Percentiles rank a stretch among this genome's conserved stretches.
phyloP scores from a whole-genome alignment of 2,329 filamentous ascomycete genomes.

The Xylaria polymorpha region DNA sequence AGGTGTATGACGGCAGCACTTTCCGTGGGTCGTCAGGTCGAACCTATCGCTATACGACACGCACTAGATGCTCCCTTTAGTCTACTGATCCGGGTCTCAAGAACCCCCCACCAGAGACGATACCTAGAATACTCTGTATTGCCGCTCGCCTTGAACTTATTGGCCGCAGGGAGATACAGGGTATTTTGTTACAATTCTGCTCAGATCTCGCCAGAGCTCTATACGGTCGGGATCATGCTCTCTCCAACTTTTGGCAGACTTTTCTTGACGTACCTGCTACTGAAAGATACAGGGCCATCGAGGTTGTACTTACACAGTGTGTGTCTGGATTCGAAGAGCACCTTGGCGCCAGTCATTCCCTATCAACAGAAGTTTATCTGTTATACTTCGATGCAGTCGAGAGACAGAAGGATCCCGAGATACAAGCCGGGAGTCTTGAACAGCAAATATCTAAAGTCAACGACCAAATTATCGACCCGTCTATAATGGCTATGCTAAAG shows the following conservation, averaged over 20 bases:
- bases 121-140: slow-evolving; percentile 45
- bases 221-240: slow-evolving; percentile 38
- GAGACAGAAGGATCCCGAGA: slow-evolving; percentile 41
- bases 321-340: slow-evolving; percentile 42
- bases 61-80: slow-evolving; percentile 46
- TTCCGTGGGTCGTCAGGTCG: slow-evolving; percentile 46
- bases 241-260: slow-evolving; percentile 45
- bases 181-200: slow-evolving; percentile 46
- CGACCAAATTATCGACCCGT: slow-evolving; percentile 28
- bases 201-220: slow-evolving; percentile 43
- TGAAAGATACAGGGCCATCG: slow-evolving; percentile 42
- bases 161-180: slow-evolving; percentile 45
- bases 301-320: slow-evolving; percentile 41
- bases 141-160: slow-evolving; percentile 43
- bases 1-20: slow-evolving; percentile 47
- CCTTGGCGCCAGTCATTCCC: slow-evolving; percentile 42
- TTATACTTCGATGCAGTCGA: slow-evolving; percentile 46
- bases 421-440: slow-evolving; percentile 40
- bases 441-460: slow-evolving; percentile 41
- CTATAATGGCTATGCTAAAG: slow-evolving; percentile 43
- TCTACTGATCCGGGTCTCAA: slow-evolving; percentile 45
- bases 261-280: slow-evolving; percentile 41
- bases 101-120: slow-evolving; percentile 46
- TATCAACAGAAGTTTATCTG: slow-evolving; percentile 45
- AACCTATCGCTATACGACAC: slow-evolving; percentile 41